These are phyloP conservation scores for Dichotomocladium elegans DNA, from an alignment of 371 early-diverging fungal species.

Conservation along the genomic window DNA sequence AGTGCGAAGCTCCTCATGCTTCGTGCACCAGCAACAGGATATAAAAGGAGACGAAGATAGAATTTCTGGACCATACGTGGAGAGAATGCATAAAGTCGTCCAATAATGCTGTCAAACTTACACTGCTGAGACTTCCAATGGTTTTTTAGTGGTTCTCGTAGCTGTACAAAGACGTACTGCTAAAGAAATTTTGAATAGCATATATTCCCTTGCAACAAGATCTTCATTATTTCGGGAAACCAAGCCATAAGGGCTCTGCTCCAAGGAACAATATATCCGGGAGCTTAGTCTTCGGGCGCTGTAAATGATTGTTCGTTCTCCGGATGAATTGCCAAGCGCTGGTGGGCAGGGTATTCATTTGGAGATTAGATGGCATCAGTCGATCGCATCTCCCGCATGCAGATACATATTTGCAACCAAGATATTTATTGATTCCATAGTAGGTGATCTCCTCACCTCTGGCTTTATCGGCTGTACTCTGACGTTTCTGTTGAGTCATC, in stretches of 20 bases:
- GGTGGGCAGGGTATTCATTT: constrained; percentile 10
- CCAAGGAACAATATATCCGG: neutral
- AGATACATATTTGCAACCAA: constrained; percentile 26
- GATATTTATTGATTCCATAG: constrained; percentile 14
- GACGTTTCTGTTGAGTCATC: neutral
- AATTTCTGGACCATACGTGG: no score
- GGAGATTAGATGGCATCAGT: constrained; percentile 17
- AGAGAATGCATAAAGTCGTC: no score
- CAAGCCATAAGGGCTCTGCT: neutral
- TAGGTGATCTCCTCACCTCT: no score
- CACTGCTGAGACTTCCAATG: neutral
- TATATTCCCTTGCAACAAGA: neutral
- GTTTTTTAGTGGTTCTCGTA: neutral
- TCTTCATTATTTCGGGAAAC: neutral
- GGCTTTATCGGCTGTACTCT: neutral
- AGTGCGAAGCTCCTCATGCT: constrained; percentile 1
- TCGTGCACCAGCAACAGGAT: constrained; percentile 5
- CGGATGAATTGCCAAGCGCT: constrained; percentile 18
- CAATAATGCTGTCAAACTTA: no score
- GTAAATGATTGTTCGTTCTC: constrained; percentile 8
- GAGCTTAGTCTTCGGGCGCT: neutral
- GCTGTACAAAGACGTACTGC: neutral
- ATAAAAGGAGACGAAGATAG: neutral
- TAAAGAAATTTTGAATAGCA: neutral
- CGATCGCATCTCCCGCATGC: constrained; percentile 24